Evolutionary conservation across 169 alveolate genomes (phyloP).

Genomic region (Babesia bigemina): DNA sequence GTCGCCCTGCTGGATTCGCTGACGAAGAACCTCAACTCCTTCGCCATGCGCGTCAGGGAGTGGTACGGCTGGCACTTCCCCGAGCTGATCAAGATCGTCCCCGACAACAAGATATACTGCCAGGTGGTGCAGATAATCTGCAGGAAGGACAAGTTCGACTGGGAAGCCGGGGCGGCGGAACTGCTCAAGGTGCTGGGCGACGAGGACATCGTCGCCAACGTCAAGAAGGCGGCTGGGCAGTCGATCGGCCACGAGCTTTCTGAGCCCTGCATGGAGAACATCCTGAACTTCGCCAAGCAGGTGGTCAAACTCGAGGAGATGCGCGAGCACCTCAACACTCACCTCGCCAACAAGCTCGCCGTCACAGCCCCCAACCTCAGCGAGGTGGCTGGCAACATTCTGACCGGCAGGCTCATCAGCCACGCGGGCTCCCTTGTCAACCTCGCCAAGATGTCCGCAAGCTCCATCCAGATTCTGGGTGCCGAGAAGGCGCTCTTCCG

Average conservation of each 20-base stretch:
- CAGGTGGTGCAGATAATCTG: constrained; percentile 85
- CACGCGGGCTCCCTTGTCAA: constrained; percentile 96
- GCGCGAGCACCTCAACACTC: constrained; percentile 87
- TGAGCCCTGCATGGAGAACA: constrained; percentile 89
- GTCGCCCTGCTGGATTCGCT: constrained; percentile 94
- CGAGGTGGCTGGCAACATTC: constrained; percentile 93
- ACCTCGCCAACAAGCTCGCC: constrained; percentile 88
- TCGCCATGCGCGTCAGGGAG: constrained; percentile 96
- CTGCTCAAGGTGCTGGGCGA: constrained; percentile 85
- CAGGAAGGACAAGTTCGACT: constrained; percentile 78
- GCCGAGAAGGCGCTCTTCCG: constrained; percentile 97
- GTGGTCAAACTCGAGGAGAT: constrained; percentile 87
- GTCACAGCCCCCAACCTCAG: constrained; percentile 98
- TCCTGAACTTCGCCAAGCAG: constrained; percentile 89
- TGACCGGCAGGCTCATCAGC: constrained; percentile 95
- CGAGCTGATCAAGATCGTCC: constrained; percentile 94
- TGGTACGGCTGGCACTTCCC: constrained; percentile 99
- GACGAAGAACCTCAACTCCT: constrained; percentile 94
- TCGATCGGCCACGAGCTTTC: constrained; percentile 96
- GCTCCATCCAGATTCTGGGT: constrained; percentile 95
- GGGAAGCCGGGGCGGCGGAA: constrained; percentile 62
- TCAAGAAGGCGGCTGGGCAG: constrained; percentile 87
- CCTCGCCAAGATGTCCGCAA: constrained; percentile 95
- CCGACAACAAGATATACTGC: constrained; percentile 92
- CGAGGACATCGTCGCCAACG: constrained; percentile 88